Evolutionary conservation across 2,329 filamentous ascomycete genomes (phyloP).

Genomic region (Leptographium flavum): DNA sequence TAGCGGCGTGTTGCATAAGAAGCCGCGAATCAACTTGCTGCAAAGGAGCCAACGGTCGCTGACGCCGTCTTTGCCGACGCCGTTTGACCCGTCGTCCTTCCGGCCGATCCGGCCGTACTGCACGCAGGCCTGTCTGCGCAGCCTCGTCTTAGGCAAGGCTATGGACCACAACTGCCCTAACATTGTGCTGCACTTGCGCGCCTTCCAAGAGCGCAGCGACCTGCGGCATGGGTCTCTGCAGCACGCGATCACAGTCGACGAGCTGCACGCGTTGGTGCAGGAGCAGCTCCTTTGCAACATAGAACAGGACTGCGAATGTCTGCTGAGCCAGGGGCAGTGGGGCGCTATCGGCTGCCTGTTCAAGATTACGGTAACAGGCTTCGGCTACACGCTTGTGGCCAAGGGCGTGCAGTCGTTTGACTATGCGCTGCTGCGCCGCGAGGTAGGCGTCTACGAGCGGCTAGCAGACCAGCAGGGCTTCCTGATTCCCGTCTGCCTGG

Average conservation of each 20-base stretch:
- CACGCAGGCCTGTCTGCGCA: neutral
- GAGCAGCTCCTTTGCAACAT: neutral
- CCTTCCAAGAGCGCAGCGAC: neutral
- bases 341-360: constrained; percentile 7
- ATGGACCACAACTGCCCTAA: constrained; percentile 1
- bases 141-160: neutral
- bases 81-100: constrained; percentile 5
- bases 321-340: neutral
- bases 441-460: constrained; percentile 3
- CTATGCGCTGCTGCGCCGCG: neutral
- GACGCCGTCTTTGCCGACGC: neutral
- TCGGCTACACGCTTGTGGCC: constrained; percentile 9
- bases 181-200: neutral
- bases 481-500: constrained; percentile 8
- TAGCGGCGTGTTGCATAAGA: neutral
- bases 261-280: neutral
- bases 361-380: constrained; percentile 7
- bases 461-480: constrained; percentile 6
- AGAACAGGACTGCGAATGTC: constrained; percentile 1
- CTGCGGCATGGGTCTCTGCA: neutral
- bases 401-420: constrained; percentile 3
- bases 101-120: constrained; percentile 5
- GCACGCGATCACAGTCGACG: constrained; percentile 3
- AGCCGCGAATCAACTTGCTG: neutral
- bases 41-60: neutral